Percentiles rank a stretch among this genome's conserved stretches.
Conservation (phyloP, 2,329 filamentous ascomycete genomes). For the Hypoxylon sp. region DNA sequence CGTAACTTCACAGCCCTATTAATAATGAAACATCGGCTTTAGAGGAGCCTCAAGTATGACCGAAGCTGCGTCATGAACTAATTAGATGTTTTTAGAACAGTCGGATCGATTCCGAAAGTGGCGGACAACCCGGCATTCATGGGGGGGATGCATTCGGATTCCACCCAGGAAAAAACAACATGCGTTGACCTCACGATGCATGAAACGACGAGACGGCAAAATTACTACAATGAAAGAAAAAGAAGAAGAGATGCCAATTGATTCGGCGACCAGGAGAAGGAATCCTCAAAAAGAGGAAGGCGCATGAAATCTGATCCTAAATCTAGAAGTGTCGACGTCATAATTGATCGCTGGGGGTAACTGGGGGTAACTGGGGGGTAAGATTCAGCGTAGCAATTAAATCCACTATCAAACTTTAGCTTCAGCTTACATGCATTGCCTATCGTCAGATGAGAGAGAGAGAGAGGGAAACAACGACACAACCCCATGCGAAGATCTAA, state of each 20-base stretch:
- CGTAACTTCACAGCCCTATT: too few species aligned
- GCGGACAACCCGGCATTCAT: too few species aligned
- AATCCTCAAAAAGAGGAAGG: slow-evolving; percentile 21
- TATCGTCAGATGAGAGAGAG: slow-evolving; percentile 1
- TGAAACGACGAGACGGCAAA: neutral
- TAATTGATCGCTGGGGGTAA: too few species aligned
- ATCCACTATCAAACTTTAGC: slow-evolving; percentile 7
- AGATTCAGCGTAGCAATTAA: slow-evolving; percentile 20
- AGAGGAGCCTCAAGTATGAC: slow-evolving; percentile 77
- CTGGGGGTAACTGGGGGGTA: too few species aligned
- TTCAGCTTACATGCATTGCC: too few species aligned
- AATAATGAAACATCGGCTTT: slow-evolving; percentile 71
- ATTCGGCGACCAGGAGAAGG: neutral
- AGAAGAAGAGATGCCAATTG: too few species aligned
- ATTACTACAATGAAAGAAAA: slow-evolving; percentile 7
- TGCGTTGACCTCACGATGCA: neutral
- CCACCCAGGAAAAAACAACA: neutral
- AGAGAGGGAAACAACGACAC: too few species aligned
- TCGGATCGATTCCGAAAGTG: too few species aligned
- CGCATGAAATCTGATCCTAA: slow-evolving; percentile 9
- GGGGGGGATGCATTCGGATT: too few species aligned
- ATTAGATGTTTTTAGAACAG: too few species aligned
- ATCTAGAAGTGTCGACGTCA: slow-evolving; percentile 29
- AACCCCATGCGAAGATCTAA: too few species aligned
- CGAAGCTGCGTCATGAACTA: slow-evolving; percentile 78